A percentile compares a stretch with the other conserved stretches of the same genome.
These are phyloP conservation scores for Macaranga tanarius DNA, from an alignment of 441 rosid genomes.

Conservation along the genomic window DNA sequence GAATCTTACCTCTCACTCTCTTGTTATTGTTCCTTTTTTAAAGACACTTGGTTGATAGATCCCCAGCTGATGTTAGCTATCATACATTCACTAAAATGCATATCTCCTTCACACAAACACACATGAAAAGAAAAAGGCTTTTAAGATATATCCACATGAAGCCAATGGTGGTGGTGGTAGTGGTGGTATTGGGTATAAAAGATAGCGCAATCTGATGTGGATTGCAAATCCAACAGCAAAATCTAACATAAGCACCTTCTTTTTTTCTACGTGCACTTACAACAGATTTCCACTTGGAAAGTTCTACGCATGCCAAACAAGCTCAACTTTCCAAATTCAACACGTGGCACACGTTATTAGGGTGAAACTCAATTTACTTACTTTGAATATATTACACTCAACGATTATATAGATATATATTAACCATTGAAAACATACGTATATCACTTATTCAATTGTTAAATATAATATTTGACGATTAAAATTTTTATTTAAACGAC, in stretches of 20 bases:
- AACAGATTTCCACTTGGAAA: slow-evolving; percentile 35
- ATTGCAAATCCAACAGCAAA: slow-evolving; percentile 21
- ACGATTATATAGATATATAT: no score
- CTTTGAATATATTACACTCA: no score
- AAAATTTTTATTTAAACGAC: no score
- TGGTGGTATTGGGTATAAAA: neutral
- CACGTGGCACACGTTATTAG: slow-evolving; percentile 12
- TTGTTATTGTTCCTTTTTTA: neutral
- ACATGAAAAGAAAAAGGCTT: neutral
- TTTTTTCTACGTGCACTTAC: slow-evolving; percentile 8
- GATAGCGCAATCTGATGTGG: slow-evolving; percentile 20
- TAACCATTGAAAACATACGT: no score
- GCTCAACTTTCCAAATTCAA: neutral
- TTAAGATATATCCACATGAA: slow-evolving; percentile 1
- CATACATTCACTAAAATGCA: neutral
- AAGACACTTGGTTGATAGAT: neutral
- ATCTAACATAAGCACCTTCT: neutral
- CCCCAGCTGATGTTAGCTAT: neutral
- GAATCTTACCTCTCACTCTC: no score
- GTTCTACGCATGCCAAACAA: slow-evolving; percentile 13
- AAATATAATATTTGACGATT: no score
- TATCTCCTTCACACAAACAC: neutral
- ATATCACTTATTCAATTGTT: no score
- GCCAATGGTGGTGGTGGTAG: neutral
- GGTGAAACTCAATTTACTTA: no score